A percentile compares a stretch with the other conserved stretches of the same genome.
These are phyloP conservation scores for Senecio squalidus DNA, from an alignment of 140 eudicot genomes.

Conservation along the genomic window DNA sequence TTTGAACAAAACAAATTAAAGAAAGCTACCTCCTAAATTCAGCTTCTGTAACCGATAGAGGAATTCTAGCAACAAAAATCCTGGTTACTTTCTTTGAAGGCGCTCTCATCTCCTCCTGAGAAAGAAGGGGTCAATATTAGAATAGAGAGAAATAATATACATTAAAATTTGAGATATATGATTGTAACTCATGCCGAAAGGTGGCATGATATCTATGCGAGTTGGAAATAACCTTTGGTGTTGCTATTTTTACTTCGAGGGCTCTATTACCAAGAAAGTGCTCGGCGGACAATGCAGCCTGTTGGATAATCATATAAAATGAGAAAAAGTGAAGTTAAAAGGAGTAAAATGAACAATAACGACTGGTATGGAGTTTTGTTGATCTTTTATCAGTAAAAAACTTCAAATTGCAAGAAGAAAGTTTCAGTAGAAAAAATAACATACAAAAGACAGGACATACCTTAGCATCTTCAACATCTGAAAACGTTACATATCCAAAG, in stretches of 20 bases:
- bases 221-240: conserved; percentile 72
- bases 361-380: background rate
- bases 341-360: background rate
- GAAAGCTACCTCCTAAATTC: conserved; percentile 67
- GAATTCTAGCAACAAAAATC: conserved; percentile 95
- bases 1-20: background rate
- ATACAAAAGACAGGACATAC: conserved; percentile 22
- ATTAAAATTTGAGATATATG: background rate
- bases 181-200: background rate
- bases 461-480: conserved; percentile 92
- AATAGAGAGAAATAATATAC: no score
- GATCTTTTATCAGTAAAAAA: background rate
- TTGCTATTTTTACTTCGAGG: conserved; percentile 95
- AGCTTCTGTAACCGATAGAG: conserved; percentile 79
- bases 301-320: conserved; percentile 14
- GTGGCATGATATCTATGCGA: background rate
- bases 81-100: conserved; percentile 86
- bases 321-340: background rate
- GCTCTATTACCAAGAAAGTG: conserved; percentile 80
- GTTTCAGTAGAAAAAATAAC: background rate
- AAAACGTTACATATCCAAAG: conserved; percentile 94
- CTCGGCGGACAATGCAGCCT: conserved; percentile 80
- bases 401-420: background rate
- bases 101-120: conserved; percentile 90
- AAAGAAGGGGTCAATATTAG: conserved; percentile 13